phyloP scores from a whole-genome alignment of 2,329 filamentous ascomycete species.

The Claviceps quebecensis region DNA sequence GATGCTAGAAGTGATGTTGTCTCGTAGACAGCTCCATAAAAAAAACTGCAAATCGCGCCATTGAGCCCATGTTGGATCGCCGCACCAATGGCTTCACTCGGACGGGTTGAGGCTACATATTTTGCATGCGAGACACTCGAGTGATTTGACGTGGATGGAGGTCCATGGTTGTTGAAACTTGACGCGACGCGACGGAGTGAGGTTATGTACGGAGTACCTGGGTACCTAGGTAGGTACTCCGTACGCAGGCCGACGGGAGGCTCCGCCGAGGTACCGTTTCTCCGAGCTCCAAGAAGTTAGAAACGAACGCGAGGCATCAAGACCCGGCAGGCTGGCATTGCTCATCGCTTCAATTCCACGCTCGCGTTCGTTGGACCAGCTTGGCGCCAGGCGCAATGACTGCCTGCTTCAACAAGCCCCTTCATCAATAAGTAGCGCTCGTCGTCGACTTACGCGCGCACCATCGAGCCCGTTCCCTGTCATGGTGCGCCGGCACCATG shows the following conservation, averaged over 20 bases:
- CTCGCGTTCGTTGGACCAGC: neutral
- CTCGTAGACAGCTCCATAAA: too few species aligned
- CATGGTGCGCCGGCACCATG: constrained; percentile 9
- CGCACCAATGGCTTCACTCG: neutral
- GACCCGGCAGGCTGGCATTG: neutral
- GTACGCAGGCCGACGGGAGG: neutral
- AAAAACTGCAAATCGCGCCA: too few species aligned
- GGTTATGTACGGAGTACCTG: too few species aligned
- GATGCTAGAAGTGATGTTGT: too few species aligned
- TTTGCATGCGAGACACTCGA: too few species aligned
- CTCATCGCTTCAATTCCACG: too few species aligned
- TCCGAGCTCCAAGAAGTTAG: neutral
- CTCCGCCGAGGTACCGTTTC: neutral
- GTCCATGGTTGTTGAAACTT: too few species aligned
- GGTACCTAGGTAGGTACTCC: too few species aligned
- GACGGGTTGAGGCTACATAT: too few species aligned
- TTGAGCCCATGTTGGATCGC: too few species aligned
- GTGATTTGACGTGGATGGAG: too few species aligned
- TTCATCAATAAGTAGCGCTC: neutral
- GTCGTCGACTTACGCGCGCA: neutral
- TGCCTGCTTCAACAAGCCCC: neutral
- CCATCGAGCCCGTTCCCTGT: neutral
- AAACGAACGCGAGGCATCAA: neutral
- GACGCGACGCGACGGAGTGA: too few species aligned
- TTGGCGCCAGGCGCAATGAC: neutral